A percentile compares a stretch with the other conserved stretches of the same genome.
phyloP scores from a whole-genome alignment of 176 grass and related monocot species.

The Musa acuminata region DNA sequence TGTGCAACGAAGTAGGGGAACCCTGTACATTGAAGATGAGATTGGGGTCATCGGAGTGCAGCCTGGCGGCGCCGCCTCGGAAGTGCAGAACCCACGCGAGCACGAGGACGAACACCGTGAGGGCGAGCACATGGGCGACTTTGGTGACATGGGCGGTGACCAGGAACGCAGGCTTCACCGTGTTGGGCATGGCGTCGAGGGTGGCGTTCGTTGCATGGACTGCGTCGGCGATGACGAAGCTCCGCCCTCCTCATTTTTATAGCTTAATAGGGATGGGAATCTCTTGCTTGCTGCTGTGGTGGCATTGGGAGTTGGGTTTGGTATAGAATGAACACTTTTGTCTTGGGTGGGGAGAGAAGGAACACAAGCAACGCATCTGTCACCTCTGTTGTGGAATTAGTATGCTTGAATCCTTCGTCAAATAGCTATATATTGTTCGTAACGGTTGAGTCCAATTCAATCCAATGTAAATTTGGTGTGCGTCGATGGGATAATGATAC shows the following conservation, averaged over 20 bases:
- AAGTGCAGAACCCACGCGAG: conserved; percentile 85
- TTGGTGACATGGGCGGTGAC: conserved; percentile 35
- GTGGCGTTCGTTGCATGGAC: neutral
- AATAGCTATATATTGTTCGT: neutral
- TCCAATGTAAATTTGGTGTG: no score
- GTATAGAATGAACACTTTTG: conserved; percentile 10
- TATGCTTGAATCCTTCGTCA: neutral
- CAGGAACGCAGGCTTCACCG: conserved; percentile 12
- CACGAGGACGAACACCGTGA: conserved; percentile 54
- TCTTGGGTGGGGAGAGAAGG: neutral
- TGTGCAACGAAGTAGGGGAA: neutral
- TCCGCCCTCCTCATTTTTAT: no score
- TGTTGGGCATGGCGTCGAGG: conserved; percentile 5
- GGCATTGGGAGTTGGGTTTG: conserved; percentile 34
- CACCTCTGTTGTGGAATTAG: neutral
- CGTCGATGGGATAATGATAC: no score
- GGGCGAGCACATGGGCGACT: conserved; percentile 56
- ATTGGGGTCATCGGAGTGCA: conserved; percentile 53
- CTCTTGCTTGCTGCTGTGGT: neutral
- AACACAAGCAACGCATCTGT: conserved; percentile 9
- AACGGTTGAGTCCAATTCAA: no score
- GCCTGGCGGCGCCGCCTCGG: conserved; percentile 61
- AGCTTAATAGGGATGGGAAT: no score
- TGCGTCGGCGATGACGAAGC: neutral
- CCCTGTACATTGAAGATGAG: conserved; percentile 61